phyloP scores from a whole-genome alignment of 2,329 filamentous ascomycete species.

The Aspergillus phoenicis region DNA sequence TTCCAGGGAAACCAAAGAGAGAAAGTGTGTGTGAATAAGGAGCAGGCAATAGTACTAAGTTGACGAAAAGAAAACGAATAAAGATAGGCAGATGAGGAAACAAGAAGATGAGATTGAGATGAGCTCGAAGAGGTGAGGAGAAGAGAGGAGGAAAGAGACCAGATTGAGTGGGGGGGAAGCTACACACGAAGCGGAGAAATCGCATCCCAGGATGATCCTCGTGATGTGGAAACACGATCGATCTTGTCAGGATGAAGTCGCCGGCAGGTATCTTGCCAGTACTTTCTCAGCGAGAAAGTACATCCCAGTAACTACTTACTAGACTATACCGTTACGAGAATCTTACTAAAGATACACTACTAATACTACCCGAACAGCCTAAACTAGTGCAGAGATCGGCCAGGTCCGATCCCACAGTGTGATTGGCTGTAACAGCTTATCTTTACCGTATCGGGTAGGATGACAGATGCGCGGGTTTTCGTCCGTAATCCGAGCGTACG shows the following conservation, averaged over 20 bases:
- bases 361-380: neutral
- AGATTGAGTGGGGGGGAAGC: too few species aligned
- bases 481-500: constrained; percentile 1
- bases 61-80: neutral
- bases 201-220: too few species aligned
- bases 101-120: too few species aligned
- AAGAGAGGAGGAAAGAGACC: too few species aligned
- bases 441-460: neutral
- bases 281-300: neutral
- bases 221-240: neutral
- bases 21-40: neutral
- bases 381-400: neutral
- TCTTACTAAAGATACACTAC: neutral
- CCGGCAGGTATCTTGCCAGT: neutral
- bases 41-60: neutral
- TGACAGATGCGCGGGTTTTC: neutral
- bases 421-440: neutral
- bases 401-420: neutral
- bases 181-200: too few species aligned
- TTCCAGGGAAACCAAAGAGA: neutral
- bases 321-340: neutral
- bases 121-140: too few species aligned
- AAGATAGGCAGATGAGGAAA: neutral
- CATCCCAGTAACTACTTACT: neutral
- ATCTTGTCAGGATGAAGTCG: neutral